Percentiles rank a stretch among this genome's conserved stretches.
Evolutionary conservation across 208 protist species (phyloP).

Genomic region (Crithidia fasciculata): DNA sequence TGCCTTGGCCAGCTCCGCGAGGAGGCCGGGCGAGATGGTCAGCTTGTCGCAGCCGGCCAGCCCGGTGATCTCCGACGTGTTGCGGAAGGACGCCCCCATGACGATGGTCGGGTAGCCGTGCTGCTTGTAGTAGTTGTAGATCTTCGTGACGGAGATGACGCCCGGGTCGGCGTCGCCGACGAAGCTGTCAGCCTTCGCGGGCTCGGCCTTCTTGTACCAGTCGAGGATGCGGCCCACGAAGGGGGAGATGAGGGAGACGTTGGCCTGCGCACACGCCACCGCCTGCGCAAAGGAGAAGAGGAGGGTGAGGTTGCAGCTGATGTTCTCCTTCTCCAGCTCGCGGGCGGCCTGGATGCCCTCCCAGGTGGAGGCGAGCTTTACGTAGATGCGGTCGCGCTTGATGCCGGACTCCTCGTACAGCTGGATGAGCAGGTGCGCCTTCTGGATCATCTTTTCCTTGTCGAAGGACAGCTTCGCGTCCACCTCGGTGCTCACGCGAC

Average conservation of each 20-base stretch:
- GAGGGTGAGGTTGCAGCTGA: slow-evolving; percentile 98
- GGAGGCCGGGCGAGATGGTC: slow-evolving; percentile 96
- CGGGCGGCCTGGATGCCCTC: slow-evolving; percentile 96
- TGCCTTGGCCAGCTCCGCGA: slow-evolving; percentile 88
- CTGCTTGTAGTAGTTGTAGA: slow-evolving; percentile 99
- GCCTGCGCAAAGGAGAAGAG: slow-evolving; percentile 96
- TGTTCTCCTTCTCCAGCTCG: slow-evolving; percentile 94
- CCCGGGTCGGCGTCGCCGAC: slow-evolving; percentile 91
- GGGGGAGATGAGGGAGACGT: slow-evolving; percentile 96
- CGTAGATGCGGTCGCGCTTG: slow-evolving; percentile 91
- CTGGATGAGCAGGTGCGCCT: slow-evolving; percentile 93
- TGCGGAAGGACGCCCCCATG: slow-evolving; percentile 98
- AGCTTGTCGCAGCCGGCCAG: slow-evolving; percentile 97
- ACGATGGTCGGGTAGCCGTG: slow-evolving; percentile 97
- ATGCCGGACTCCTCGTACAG: slow-evolving; percentile 96
- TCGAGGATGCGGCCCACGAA: slow-evolving; percentile 98
- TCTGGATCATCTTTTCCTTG: slow-evolving; percentile 90
- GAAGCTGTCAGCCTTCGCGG: slow-evolving; percentile 57
- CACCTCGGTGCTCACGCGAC: slow-evolving; percentile 97
- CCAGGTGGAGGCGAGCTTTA: slow-evolving; percentile 98
- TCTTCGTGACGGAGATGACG: slow-evolving; percentile 93
- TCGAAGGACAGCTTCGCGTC: slow-evolving; percentile 98
- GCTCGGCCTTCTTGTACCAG: slow-evolving; percentile 92
- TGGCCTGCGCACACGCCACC: slow-evolving; percentile 94
- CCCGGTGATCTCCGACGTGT: slow-evolving; percentile 90